Conservation (phyloP, 2,329 filamentous ascomycete genomes). For the Sporothrix inflata region DNA sequence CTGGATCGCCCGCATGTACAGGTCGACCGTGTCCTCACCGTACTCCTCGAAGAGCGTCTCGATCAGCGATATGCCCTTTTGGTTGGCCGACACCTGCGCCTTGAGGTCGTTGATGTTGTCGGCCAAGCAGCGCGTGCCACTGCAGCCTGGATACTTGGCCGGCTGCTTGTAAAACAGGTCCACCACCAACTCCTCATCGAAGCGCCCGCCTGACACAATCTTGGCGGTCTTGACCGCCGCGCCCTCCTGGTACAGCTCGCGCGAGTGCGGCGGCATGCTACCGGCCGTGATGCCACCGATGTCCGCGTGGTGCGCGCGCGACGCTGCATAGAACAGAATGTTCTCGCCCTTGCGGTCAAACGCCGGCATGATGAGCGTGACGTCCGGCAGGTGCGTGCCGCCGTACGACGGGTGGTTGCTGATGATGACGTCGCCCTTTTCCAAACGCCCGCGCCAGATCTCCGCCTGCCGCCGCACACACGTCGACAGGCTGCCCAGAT, state of each 20-base stretch:
- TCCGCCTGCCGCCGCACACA: conserved; percentile 77
- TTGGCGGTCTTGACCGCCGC: conserved; percentile 68
- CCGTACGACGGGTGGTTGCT: conserved; percentile 85
- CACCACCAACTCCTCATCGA: conserved; percentile 76
- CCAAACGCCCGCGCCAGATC: conserved; percentile 78
- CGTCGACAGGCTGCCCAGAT: conserved; percentile 83
- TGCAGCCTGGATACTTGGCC: conserved; percentile 73
- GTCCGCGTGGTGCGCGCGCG: conserved; percentile 79
- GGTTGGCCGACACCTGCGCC: conserved; percentile 84
- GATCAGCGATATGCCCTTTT: conserved; percentile 81
- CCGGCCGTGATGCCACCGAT: conserved; percentile 83
- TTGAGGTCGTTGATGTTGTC: conserved; percentile 88
- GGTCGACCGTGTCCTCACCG: conserved; percentile 74
- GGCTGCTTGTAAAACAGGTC: conserved; percentile 74
- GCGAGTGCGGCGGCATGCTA: conserved; percentile 78
- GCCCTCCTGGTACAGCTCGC: conserved; percentile 66
- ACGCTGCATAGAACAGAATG: conserved; percentile 82
- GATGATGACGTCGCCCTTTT: conserved; percentile 78
- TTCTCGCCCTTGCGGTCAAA: conserved; percentile 67
- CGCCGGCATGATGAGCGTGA: conserved; percentile 78
- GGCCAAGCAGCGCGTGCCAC: conserved; percentile 74
- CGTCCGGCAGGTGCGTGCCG: conserved; percentile 81
- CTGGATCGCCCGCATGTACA: conserved; percentile 84
- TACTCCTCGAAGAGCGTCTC: conserved; percentile 76
- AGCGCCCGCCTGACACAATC: conserved; percentile 74